Evolutionary conservation across 1,284 basidiomycete genomes (phyloP).

Genomic region (Vanrija sp.): DNA sequence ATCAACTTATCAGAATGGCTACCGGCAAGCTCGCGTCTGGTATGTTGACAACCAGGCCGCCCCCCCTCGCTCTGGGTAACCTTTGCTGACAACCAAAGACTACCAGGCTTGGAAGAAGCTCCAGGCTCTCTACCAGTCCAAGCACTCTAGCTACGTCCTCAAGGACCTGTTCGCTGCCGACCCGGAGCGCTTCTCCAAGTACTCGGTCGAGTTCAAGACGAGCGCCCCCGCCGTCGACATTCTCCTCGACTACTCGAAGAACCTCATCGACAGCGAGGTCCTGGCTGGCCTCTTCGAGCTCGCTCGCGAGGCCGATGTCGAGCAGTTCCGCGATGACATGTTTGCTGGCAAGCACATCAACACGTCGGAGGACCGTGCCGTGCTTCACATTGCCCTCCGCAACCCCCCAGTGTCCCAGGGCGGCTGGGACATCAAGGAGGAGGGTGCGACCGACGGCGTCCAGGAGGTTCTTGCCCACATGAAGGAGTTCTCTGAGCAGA

Average conservation of each 20-base stretch:
- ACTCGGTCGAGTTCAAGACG: conserved; percentile 73
- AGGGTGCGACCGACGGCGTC: conserved; percentile 74
- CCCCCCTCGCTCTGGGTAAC: too few species aligned
- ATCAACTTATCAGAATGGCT: conserved; percentile 31
- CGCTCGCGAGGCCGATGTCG: conserved; percentile 79
- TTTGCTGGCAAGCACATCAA: conserved; percentile 96
- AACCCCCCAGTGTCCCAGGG: conserved; percentile 61
- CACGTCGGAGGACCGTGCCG: conserved; percentile 93
- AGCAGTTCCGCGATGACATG: conserved; percentile 85
- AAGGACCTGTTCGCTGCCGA: conserved; percentile 89
- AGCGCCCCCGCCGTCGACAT: conserved; percentile 64
- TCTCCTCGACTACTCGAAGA: conserved; percentile 95
- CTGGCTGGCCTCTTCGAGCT: conserved; percentile 71
- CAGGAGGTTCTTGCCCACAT: conserved; percentile 83
- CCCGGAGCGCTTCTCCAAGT: conserved; percentile 75
- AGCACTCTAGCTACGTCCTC: conserved; percentile 72
- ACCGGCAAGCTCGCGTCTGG: conserved; percentile 40
- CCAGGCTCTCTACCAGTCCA: conserved; percentile 72
- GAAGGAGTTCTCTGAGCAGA: conserved; percentile 77
- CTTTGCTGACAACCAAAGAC: conserved; percentile 53
- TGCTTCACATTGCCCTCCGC: conserved; percentile 89
- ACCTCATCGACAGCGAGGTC: conserved; percentile 84
- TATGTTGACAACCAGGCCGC: conserved; percentile 16
- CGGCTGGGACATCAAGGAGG: conserved; percentile 64
- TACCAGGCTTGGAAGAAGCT: conserved; percentile 89